Evolutionary conservation across 176 grass and related monocot genomes (phyloP), one percentile per base, ranked within the genome.

Genomic region (Juncus effusus): DNA sequence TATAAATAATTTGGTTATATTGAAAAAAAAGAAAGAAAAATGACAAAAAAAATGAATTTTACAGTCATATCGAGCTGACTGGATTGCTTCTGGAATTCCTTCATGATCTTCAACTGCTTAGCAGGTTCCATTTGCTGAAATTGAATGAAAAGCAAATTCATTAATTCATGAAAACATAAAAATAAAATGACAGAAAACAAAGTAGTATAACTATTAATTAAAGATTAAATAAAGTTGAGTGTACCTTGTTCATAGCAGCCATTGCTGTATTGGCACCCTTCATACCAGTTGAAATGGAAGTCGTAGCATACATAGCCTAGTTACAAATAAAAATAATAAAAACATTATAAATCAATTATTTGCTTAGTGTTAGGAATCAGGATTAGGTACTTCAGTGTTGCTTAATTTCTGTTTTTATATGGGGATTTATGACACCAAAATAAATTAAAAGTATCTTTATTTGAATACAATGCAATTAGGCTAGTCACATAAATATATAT

Each of bases 181-280:
- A 51, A 36, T 42, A 77, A 35, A 75, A 63, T 38, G 5, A 76
- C 13, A 16, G 36, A 68, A 80, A 64, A 5, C 79, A 36, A 68
- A 67, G 16, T 65, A 16, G 44, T 58, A 40, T 71, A 7, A 12
- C 3, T 53, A 51, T 73, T 40, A 8, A 10, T 63, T 63, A 15
- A 57, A 45, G 5, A 75, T 61, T 51, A 67, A 9, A 37, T 56
- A 86, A 60, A 38, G 42, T 74, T 72, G 72, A 42, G 36, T 40
- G 3, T 84, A 93, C 94, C 94, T 99, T 99, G 80, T 99, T 99
- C 94, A 99, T 99, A 28, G 94, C 85, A 69, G 94, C 72, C 94
- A 99, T 99, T 47, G 88, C 94, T 89, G 89, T 99, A 78, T 89
- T 99, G 75, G 88, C 94, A 57, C 94, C 94, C 78, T 99, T 99